phyloP scores from a whole-genome alignment of 495 filamentous ascomycete species.

The Penicillium canariense region DNA sequence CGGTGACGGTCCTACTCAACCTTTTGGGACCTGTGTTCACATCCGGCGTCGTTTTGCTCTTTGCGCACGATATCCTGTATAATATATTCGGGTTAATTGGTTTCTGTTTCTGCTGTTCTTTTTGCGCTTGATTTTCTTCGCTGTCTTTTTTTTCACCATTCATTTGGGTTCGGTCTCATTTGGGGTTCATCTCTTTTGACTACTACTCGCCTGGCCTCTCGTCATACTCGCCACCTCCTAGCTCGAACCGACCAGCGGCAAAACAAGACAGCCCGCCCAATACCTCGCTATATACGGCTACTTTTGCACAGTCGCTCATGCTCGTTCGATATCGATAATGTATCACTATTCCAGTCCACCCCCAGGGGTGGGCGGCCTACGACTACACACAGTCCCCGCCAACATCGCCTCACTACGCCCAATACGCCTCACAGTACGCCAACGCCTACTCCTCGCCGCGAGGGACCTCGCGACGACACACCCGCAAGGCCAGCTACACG shows the following conservation, averaged over 20 bases:
- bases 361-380: slow-evolving; percentile 48
- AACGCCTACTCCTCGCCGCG: slow-evolving; percentile 41
- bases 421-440: slow-evolving; percentile 45
- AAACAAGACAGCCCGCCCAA: neutral
- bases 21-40: slow-evolving; percentile 16
- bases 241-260: neutral
- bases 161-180: slow-evolving; percentile 2
- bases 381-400: slow-evolving; percentile 51
- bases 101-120: slow-evolving; percentile 18
- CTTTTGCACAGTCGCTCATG: slow-evolving; percentile 27
- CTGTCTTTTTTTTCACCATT: slow-evolving; percentile 2
- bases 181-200: neutral
- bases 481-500: slow-evolving; percentile 48
- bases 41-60: slow-evolving; percentile 42
- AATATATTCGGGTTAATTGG: slow-evolving; percentile 41
- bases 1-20: slow-evolving; percentile 45
- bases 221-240: slow-evolving; percentile 2
- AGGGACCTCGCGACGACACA: slow-evolving; percentile 41
- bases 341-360: slow-evolving; percentile 52
- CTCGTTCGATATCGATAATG: slow-evolving; percentile 48
- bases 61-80: slow-evolving; percentile 51
- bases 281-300: neutral
- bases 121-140: slow-evolving; percentile 22
- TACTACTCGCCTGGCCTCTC: neutral
- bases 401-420: slow-evolving; percentile 50